Percentiles rank a stretch among this genome's conserved stretches.
Conservation (phyloP, 352 stramenopile species). For the Globisporangium abappressorium region DNA sequence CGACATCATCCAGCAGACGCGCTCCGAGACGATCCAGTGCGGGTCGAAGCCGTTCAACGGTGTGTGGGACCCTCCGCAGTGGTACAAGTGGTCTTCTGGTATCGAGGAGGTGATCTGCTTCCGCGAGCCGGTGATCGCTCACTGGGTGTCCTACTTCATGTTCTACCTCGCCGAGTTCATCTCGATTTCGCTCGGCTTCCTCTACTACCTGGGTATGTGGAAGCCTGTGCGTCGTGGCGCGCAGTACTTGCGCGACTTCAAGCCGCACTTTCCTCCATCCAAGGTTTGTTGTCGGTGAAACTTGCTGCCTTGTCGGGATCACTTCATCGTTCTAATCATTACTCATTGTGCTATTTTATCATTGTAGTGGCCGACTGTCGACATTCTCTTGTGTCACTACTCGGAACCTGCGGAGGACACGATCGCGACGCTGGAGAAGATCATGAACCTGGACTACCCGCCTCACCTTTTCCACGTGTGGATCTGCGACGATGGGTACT, state of each 20-base stretch:
- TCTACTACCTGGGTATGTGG: constrained; percentile 82
- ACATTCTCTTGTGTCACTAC: constrained; percentile 79
- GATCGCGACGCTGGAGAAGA: constrained; percentile 70
- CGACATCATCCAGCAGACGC: constrained; percentile 49
- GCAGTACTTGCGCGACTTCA: constrained; percentile 66
- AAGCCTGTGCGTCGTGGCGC: constrained; percentile 69
- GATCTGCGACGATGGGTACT: constrained; percentile 78
- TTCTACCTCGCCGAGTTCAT: constrained; percentile 76
- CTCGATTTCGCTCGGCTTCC: constrained; percentile 59
- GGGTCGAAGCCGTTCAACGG: constrained; percentile 65
- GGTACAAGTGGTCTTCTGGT: constrained; percentile 60
- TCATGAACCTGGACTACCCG: constrained; percentile 76
- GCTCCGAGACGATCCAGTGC: constrained; percentile 44
- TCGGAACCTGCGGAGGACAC: constrained; percentile 72
- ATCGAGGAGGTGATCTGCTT: constrained; percentile 65
- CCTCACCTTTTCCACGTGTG: constrained; percentile 66
- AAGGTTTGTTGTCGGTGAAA: constrained; percentile 20
- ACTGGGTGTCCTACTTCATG: constrained; percentile 74
- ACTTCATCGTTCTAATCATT: neutral
- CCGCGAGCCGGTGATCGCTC: constrained; percentile 45
- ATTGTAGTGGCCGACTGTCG: constrained; percentile 61
- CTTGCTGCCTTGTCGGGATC: neutral
- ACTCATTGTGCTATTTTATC: neutral
- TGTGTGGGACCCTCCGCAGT: constrained; percentile 63
- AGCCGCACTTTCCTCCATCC: constrained; percentile 57